phyloP scores from a whole-genome alignment of 2,329 filamentous ascomycete species.

The Colletotrichum tropicale region DNA sequence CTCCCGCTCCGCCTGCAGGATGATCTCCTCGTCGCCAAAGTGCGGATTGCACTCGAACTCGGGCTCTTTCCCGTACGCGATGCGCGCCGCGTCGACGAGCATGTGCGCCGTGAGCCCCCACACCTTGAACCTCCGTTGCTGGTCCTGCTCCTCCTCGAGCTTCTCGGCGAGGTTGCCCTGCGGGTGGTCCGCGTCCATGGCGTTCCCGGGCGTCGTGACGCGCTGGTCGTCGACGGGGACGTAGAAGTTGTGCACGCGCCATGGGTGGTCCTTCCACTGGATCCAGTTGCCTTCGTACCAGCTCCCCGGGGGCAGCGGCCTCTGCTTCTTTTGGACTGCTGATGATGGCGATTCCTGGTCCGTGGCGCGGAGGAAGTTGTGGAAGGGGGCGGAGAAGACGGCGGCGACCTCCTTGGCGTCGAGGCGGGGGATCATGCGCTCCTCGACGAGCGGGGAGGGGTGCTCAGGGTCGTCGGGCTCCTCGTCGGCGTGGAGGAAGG shows the following conservation, averaged over 20 bases:
- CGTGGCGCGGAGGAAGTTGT: slow-evolving; percentile 73
- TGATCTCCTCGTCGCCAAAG: slow-evolving; percentile 58
- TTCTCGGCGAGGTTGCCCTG: slow-evolving; percentile 48
- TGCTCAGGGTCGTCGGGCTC: slow-evolving; percentile 27
- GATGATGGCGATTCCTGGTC: slow-evolving; percentile 52
- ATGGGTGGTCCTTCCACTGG: slow-evolving; percentile 77
- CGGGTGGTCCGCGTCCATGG: slow-evolving; percentile 32
- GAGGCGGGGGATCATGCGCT: slow-evolving; percentile 76
- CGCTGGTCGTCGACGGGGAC: slow-evolving; percentile 78
- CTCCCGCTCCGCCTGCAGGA: slow-evolving; percentile 48
- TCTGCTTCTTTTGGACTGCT: slow-evolving; percentile 24
- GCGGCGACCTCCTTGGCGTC: slow-evolving; percentile 92
- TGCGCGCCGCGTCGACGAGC: slow-evolving; percentile 82
- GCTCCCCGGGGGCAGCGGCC: slow-evolving; percentile 53
- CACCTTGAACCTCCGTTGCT: slow-evolving; percentile 66
- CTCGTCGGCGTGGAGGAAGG: slow-evolving; percentile 73
- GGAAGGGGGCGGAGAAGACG: slow-evolving; percentile 89
- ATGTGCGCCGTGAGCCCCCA: slow-evolving; percentile 96
- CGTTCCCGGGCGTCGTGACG: slow-evolving; percentile 62
- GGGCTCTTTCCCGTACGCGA: slow-evolving; percentile 83
- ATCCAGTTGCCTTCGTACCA: slow-evolving; percentile 92
- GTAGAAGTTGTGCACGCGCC: slow-evolving; percentile 91
- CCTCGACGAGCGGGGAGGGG: slow-evolving; percentile 58
- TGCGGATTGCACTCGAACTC: slow-evolving; percentile 75
- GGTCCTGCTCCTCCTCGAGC: slow-evolving; percentile 47